Conservation (phyloP, 2,329 filamentous ascomycete genomes). For the Zasmidium citrigriseum region DNA sequence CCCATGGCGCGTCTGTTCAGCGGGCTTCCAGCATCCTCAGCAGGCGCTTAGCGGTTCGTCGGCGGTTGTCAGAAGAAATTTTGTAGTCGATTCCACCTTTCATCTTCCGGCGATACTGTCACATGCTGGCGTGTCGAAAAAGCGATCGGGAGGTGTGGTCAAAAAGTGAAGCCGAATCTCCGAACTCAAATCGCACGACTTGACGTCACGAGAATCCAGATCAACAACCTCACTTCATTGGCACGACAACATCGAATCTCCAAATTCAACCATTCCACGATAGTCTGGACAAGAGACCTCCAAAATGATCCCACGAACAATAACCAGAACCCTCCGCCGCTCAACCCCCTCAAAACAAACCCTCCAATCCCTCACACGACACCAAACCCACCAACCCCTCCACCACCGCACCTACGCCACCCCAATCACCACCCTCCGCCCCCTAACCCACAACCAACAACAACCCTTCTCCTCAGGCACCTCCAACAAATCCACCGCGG, state of each 20-base stretch:
- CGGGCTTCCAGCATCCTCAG: conserved; percentile 13
- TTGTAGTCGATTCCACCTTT: background rate
- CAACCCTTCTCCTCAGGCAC: conserved; percentile 7
- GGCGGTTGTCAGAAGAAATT: background rate
- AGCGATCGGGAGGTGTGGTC: background rate
- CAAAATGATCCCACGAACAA: conserved; percentile 25
- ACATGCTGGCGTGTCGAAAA: background rate
- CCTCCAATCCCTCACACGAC: conserved; percentile 20
- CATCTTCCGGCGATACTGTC: conserved; percentile 2
- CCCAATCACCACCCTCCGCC: conserved; percentile 18
- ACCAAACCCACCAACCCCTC: conserved; percentile 14
- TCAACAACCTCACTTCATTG: background rate
- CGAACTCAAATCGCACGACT: background rate
- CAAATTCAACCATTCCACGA: background rate
- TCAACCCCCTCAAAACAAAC: conserved; percentile 16
- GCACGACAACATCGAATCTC: background rate
- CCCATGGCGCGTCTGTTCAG: conserved; percentile 38
- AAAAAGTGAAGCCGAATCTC: background rate
- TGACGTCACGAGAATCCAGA: background rate
- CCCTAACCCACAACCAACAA: conserved; percentile 19
- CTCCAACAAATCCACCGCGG: conserved; percentile 32
- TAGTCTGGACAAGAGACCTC: background rate
- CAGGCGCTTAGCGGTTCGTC: conserved; percentile 1
- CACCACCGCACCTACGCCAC: conserved; percentile 10
- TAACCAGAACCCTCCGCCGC: conserved; percentile 22